Evolutionary conservation across 768 basidiomycete genomes (phyloP).

Genomic region (Russula foetens): DNA sequence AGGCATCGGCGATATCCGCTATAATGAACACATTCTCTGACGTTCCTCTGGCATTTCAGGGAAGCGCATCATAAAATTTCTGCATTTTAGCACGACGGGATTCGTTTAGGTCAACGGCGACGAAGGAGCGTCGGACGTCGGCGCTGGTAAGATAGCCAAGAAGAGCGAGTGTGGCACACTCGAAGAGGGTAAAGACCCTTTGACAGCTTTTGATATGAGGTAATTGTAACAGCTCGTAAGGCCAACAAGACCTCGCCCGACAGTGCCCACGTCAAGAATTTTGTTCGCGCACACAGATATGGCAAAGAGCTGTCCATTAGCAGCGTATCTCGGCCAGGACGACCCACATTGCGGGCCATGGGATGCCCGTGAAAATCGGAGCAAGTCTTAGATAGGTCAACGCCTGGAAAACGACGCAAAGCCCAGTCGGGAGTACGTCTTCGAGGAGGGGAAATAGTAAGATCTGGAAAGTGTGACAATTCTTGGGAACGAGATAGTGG

Average conservation of each 20-base stretch:
- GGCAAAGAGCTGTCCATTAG: not conserved
- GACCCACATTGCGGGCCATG: constrained; percentile 38
- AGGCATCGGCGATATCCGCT: constrained; percentile 43
- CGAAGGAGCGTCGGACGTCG: constrained; percentile 42
- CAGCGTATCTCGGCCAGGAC: not conserved
- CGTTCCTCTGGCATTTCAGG: constrained; percentile 31
- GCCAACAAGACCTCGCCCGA: constrained; percentile 77
- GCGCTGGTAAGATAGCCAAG: constrained; percentile 49
- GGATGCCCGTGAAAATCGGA: constrained; percentile 46
- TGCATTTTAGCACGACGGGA: constrained; percentile 51
- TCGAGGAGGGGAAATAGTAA: constrained; percentile 60
- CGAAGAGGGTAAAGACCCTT: not conserved
- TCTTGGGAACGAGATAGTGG: constrained; percentile 2
- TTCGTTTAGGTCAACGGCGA: constrained; percentile 57
- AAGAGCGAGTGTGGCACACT: constrained; percentile 57
- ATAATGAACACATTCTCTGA: constrained; percentile 40
- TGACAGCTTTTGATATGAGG: not conserved
- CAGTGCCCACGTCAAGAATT: constrained; percentile 50
- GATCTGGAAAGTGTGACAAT: constrained; percentile 41
- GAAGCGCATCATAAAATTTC: constrained; percentile 40
- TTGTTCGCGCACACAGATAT: constrained; percentile 40
- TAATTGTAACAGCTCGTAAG: constrained; percentile 33
- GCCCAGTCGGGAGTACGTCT: constrained; percentile 75
- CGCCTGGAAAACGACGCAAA: constrained; percentile 67
- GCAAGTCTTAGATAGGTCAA: constrained; percentile 64